phyloP scores from a whole-genome alignment of 352 stramenopile genomes.

The Thalassiosira mediterranea region DNA sequence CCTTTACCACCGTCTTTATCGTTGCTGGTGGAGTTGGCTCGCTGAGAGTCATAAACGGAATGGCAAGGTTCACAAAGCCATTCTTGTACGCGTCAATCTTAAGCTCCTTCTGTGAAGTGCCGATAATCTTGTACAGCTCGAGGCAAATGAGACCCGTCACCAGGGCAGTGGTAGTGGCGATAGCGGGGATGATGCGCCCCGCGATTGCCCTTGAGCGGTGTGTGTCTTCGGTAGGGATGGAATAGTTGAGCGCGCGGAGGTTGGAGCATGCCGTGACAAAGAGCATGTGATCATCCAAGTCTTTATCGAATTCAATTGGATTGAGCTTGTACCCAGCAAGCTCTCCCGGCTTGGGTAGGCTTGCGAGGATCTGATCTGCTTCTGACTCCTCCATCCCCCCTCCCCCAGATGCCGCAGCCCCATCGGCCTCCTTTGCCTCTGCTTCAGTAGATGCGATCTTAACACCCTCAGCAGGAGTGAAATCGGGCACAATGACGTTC shows the following conservation, averaged over 20 bases:
- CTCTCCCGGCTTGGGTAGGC: conserved; percentile 86
- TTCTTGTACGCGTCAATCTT: conserved; percentile 97
- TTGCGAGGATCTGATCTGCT: conserved; percentile 87
- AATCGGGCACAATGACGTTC: conserved; percentile 91
- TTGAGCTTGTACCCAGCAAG: conserved; percentile 90
- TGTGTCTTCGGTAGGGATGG: conserved; percentile 96
- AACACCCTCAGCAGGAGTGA: conserved; percentile 92
- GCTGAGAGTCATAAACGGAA: conserved; percentile 97
- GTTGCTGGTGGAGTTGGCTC: conserved; percentile 94
- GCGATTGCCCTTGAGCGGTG: conserved; percentile 98
- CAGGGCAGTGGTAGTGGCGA: conserved; percentile 98
- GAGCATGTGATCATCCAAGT: conserved; percentile 97
- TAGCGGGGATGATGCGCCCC: conserved; percentile 99
- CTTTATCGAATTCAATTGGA: conserved; percentile 98
- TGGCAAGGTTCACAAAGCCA: conserved; percentile 97
- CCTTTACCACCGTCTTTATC: conserved; percentile 91
- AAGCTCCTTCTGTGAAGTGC: conserved; percentile 81
- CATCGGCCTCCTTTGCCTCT: conserved; percentile 90
- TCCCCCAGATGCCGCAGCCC: conserved; percentile 38
- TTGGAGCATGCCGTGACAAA: conserved; percentile 97
- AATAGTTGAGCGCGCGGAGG: conserved; percentile 96
- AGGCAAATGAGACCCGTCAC: conserved; percentile 98
- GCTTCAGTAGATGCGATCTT: conserved; percentile 98
- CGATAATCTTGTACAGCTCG: conserved; percentile 95
- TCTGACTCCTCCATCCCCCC: conserved; percentile 85